Evolutionary conservation across 805 yeast genomes (phyloP).

Genomic region (Jamesozyma piceae): DNA sequence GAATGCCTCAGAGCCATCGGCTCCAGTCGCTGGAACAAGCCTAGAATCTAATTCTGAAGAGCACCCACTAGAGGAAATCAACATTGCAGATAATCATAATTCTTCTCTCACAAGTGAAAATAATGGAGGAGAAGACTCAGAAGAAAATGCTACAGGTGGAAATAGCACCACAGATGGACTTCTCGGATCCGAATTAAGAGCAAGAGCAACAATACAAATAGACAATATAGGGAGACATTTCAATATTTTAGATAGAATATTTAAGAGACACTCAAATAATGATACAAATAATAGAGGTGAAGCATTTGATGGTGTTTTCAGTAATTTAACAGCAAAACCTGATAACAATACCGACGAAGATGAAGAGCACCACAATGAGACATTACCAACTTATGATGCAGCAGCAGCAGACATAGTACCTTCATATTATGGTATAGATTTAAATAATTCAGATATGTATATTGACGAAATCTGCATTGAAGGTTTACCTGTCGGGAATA

Average conservation of each 20-base stretch:
- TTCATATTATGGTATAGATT: slow-evolving; percentile 90
- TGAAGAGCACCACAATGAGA: slow-evolving; percentile 37
- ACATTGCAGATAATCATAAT: background rate
- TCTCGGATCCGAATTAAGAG: slow-evolving; percentile 11
- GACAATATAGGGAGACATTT: slow-evolving; percentile 30
- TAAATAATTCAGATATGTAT: slow-evolving; percentile 47
- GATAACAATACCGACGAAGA: slow-evolving; percentile 33
- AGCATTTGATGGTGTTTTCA: slow-evolving; percentile 76
- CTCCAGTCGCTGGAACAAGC: background rate
- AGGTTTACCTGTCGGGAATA: slow-evolving; percentile 89
- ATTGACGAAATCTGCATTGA: slow-evolving; percentile 89
- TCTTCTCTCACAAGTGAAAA: background rate
- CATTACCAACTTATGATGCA: slow-evolving; percentile 84
- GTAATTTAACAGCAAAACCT: slow-evolving; percentile 86
- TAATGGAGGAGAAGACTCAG: slow-evolving; percentile 3
- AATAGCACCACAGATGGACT: slow-evolving; percentile 7
- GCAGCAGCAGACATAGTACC: slow-evolving; percentile 93
- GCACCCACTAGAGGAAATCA: background rate
- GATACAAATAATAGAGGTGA: slow-evolving; percentile 3
- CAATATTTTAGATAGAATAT: slow-evolving; percentile 33
- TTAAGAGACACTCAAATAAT: slow-evolving; percentile 17
- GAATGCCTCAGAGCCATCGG: background rate
- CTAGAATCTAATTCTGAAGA: background rate
- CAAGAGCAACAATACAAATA: slow-evolving; percentile 16
- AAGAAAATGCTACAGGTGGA: slow-evolving; percentile 2